Percentiles rank a stretch among this genome's conserved stretches.
Conservation (phyloP, 805 yeast species). For the Candida sonorensis region DNA sequence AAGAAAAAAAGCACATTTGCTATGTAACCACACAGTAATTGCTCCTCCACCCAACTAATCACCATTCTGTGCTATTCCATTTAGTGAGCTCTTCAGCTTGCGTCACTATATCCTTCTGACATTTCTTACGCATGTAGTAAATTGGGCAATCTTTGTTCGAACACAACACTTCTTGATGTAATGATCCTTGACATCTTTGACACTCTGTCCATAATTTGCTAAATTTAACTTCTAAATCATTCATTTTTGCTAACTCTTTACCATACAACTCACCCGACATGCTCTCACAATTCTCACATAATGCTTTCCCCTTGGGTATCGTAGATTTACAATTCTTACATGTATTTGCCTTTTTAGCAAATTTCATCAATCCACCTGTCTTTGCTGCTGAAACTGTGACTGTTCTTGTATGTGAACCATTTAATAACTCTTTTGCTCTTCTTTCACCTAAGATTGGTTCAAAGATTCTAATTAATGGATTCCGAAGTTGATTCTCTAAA, state of each 20-base stretch:
- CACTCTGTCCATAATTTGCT: conserved; percentile 96
- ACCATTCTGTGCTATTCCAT: conserved; percentile 62
- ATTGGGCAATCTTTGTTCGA: conserved; percentile 96
- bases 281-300: conserved; percentile 72
- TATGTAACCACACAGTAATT: no score
- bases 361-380: conserved; percentile 79
- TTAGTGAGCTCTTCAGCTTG: conserved; percentile 53
- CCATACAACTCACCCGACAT: conserved; percentile 75
- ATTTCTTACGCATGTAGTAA: conserved; percentile 90
- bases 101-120: conserved; percentile 61
- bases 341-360: conserved; percentile 81
- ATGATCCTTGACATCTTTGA: conserved; percentile 93
- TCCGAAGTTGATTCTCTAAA: conserved; percentile 83
- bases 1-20: background rate
- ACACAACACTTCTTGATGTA: conserved; percentile 94
- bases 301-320: conserved; percentile 40
- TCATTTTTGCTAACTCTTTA: conserved; percentile 73
- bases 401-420: conserved; percentile 79
- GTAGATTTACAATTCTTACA: conserved; percentile 90
- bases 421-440: conserved; percentile 70
- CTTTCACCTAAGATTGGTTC: conserved; percentile 90
- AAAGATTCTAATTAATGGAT: conserved; percentile 88
- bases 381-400: conserved; percentile 68
- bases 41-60: no score
- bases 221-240: conserved; percentile 73